These are phyloP conservation scores for Mollisia scopiformis DNA, from an alignment of 2,329 filamentous ascomycete genomes.

Conservation along the genomic window DNA sequence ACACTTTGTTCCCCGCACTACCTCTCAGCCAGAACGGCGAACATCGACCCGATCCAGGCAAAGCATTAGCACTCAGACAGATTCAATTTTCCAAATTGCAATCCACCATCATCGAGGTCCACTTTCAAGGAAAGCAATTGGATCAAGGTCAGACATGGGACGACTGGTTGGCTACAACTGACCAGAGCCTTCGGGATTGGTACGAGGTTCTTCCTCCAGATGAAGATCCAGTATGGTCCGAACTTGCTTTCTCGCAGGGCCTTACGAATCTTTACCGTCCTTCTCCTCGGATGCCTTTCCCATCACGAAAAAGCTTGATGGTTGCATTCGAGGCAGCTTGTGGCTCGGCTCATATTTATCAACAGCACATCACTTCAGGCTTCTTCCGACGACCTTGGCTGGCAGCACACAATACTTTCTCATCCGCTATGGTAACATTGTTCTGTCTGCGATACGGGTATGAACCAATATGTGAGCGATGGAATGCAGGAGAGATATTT, in stretches of 20 bases:
- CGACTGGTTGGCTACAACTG: neutral
- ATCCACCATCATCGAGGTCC: constrained; percentile 15
- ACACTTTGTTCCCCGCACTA: neutral
- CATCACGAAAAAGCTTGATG: neutral
- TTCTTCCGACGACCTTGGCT: neutral
- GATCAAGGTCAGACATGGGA: neutral
- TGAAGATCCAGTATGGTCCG: neutral
- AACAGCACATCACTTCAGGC: neutral
- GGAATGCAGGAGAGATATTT: neutral
- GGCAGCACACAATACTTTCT: neutral
- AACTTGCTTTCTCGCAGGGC: neutral
- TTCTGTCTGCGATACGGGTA: neutral
- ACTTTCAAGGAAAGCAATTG: neutral
- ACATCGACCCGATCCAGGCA: neutral
- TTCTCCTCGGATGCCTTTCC: neutral
- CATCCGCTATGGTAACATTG: neutral
- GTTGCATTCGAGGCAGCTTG: neutral
- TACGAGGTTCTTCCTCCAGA: neutral
- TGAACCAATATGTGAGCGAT: neutral
- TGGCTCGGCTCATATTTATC: neutral
- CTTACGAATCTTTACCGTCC: neutral
- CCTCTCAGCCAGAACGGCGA: neutral
- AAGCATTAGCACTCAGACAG: neutral
- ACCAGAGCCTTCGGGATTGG: neutral
- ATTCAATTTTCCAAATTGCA: constrained; percentile 6